Evolutionary conservation across 257 asterid species (phyloP).

Genomic region (Solanum ossicruentum): DNA sequence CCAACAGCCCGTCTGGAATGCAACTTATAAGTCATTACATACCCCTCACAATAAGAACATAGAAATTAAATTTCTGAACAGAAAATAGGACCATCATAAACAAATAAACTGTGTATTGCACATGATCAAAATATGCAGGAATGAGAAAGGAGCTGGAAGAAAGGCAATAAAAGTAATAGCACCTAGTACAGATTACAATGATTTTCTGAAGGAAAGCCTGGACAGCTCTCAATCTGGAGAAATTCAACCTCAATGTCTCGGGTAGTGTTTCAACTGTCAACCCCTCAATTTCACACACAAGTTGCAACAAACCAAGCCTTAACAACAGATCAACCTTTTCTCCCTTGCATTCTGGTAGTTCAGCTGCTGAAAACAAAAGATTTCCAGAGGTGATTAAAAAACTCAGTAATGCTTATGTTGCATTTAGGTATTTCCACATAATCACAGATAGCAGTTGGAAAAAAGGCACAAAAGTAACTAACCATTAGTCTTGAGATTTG

Average conservation of each 20-base stretch:
- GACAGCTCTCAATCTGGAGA: conserved; percentile 8
- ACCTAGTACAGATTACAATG: conserved; percentile 11
- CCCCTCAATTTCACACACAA: conserved; percentile 8
- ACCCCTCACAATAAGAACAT: background rate
- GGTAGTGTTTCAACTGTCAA: conserved; percentile 7
- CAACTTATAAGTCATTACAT: background rate
- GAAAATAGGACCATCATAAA: background rate
- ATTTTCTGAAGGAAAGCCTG: conserved; percentile 9
- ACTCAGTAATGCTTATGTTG: background rate
- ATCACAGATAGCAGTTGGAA: background rate
- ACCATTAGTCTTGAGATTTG: background rate
- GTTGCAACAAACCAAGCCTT: conserved; percentile 12
- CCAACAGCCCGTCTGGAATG: background rate
- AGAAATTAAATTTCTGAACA: background rate
- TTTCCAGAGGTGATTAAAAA: background rate
- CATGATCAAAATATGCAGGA: background rate
- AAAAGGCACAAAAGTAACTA: background rate
- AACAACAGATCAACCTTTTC: conserved; percentile 8
- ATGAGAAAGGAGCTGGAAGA: background rate
- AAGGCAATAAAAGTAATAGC: background rate
- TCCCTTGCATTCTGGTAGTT: conserved; percentile 9
- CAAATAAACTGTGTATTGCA: background rate
- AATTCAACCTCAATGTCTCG: conserved; percentile 6
- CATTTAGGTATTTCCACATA: background rate
- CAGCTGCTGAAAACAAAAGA: background rate